Conservation (phyloP, 2,329 filamentous ascomycete species). For the Scleromitrula shiraiana region DNA sequence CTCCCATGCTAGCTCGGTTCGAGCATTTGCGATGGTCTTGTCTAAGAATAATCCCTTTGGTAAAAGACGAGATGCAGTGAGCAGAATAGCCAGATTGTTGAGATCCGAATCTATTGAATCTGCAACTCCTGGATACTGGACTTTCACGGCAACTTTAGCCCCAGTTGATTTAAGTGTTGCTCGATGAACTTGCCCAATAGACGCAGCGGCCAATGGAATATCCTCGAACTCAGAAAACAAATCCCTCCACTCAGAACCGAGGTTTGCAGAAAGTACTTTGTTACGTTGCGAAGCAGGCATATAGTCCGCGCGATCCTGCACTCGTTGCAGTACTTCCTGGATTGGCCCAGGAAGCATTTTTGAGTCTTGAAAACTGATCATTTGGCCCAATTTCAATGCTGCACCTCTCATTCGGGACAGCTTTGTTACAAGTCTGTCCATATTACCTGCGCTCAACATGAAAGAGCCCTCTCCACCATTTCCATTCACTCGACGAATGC, state of each 20-base stretch:
- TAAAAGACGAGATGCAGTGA: constrained; percentile 82
- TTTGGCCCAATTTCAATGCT: constrained; percentile 93
- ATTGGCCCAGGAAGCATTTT: constrained; percentile 88
- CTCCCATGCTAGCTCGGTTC: constrained; percentile 90
- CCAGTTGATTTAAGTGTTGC: constrained; percentile 70
- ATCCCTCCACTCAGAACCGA: constrained; percentile 77
- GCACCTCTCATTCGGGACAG: constrained; percentile 94
- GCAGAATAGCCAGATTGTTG: constrained; percentile 82
- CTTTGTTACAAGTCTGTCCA: constrained; percentile 87
- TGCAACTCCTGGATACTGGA: constrained; percentile 94
- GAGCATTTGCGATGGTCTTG: constrained; percentile 94
- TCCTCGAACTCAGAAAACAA: constrained; percentile 83
- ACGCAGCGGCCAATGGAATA: constrained; percentile 86
- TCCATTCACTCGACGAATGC: constrained; percentile 71
- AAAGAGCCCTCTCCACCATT: constrained; percentile 63
- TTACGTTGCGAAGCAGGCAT: constrained; percentile 94
- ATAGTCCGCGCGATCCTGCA: constrained; percentile 94
- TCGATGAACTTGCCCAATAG: constrained; percentile 92
- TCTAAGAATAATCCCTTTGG: constrained; percentile 90
- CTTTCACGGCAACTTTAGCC: constrained; percentile 80
- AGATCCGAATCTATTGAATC: constrained; percentile 95
- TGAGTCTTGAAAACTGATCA: constrained; percentile 96
- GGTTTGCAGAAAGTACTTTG: constrained; percentile 67
- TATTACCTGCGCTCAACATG: constrained; percentile 80
- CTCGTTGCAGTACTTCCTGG: constrained; percentile 82